A percentile compares a stretch with the other conserved stretches of the same genome.
Evolutionary conservation across 1,284 basidiomycete genomes (phyloP).

Genomic region (Takashimella tepidaria): DNA sequence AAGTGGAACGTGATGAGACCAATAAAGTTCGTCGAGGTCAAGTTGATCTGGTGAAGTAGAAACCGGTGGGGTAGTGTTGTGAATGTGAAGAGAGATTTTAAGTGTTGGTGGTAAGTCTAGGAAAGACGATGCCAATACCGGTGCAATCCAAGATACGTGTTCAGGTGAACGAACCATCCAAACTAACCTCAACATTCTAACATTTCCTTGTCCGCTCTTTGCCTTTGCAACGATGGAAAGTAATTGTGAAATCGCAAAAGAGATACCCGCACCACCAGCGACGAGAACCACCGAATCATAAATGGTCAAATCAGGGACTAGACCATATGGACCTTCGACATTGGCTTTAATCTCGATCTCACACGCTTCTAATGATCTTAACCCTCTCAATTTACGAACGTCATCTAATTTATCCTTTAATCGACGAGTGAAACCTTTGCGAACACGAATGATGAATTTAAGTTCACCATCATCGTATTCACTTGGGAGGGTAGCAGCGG

Average conservation of each 20-base stretch:
- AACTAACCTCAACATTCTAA: slow-evolving; percentile 28
- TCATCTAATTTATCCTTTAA: slow-evolving; percentile 22
- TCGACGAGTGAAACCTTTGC: slow-evolving; percentile 32
- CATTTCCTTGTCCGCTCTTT: slow-evolving; percentile 18
- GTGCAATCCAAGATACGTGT: slow-evolving; percentile 12
- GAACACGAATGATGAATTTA: slow-evolving; percentile 13
- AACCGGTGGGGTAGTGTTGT: not conserved
- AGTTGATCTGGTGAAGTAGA: not conserved
- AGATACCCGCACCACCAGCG: slow-evolving; percentile 41
- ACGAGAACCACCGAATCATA: slow-evolving; percentile 37
- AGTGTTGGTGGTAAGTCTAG: not conserved
- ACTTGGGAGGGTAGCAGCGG: slow-evolving; percentile 27
- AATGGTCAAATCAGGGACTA: slow-evolving; percentile 14
- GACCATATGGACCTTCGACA: slow-evolving; percentile 44
- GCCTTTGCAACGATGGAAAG: slow-evolving; percentile 26
- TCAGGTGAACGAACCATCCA: slow-evolving; percentile 27
- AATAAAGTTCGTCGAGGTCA: not conserved
- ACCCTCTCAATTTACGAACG: not conserved
- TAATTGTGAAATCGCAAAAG: slow-evolving; percentile 32
- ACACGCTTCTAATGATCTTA: not conserved
- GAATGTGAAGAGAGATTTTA: not conserved
- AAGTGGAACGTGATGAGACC: not conserved
- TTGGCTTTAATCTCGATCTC: slow-evolving; percentile 20
- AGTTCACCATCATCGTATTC: not conserved
- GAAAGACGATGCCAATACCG: slow-evolving; percentile 3